Base-by-base conservation (phyloP, 176 grass and related monocot genomes). In the Areca catechu region DNA sequence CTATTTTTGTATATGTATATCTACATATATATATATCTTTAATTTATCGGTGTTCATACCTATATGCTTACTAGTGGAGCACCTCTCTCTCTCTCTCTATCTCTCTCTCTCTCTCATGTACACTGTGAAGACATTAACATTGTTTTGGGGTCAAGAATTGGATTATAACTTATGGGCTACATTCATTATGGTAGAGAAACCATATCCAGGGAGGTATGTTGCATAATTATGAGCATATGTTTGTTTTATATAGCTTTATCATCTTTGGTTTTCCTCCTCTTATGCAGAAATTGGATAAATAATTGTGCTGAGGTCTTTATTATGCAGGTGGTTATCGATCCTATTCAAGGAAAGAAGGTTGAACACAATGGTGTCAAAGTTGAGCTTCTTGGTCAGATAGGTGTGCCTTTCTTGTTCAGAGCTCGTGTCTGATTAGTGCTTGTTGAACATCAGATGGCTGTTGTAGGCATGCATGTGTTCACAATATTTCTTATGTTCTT, bases 291-390 rank as follows among this genome's bases (percentile, higher is more conserved):
- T 43, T 43, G 34, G 34, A 43, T 43, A 2, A 10, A 43, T 43
- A 14, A 43, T 43, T 43, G 34, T 43, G 34, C 34, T 43, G 34
- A 43, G 34, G 10, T 43, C 34, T 43, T 9, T 43, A 16, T 54
- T 75, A 48, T 80, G 29, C 74, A 90, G 92, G 92, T 96, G 49
- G 79, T 67, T 1, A 82, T 96, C 48, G 92, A 89, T 7, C 92
- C 86, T 4, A 29, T 90, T 49, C 92, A 79, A 9, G 92, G 92
- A 54, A 96, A 96, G 76, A 85, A 79, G 78, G 69, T 88, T 1
- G 83, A 96, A 69, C 92, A 96, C 50, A 87, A 66, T 15, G 92
- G 92, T 79, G 72, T 97, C 18, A 91, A 90, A 72, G 80, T 91
- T 20, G 86, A 91, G 74, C 66, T 97, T 49, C 75, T 97, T 66